phyloP scores from a whole-genome alignment of 2,329 filamentous ascomycete species.

The Ophiostoma perfectum region DNA sequence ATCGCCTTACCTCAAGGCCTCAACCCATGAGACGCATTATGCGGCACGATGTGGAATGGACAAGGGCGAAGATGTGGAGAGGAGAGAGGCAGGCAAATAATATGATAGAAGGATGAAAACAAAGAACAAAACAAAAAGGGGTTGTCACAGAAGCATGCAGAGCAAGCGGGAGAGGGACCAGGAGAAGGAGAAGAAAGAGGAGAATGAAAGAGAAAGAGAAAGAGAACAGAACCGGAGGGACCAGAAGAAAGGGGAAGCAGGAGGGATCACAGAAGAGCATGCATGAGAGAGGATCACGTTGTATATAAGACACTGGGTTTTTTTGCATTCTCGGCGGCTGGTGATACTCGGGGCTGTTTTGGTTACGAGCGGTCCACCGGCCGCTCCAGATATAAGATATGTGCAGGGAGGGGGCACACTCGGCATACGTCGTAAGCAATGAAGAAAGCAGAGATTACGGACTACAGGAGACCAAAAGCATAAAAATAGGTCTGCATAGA shows the following conservation, averaged over 20 bases:
- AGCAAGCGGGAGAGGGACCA: not conserved
- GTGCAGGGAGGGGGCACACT: not conserved
- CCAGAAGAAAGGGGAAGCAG: conserved; percentile 7
- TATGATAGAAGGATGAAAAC: not conserved
- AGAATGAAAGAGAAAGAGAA: not conserved
- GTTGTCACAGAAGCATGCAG: too few species aligned
- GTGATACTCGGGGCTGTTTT: conserved; percentile 25
- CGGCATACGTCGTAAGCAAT: not conserved
- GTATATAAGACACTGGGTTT: conserved; percentile 20
- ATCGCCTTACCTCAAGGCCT: conserved; percentile 20
- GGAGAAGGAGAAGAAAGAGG: not conserved
- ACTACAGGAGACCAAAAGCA: not conserved
- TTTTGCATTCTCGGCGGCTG: conserved; percentile 22
- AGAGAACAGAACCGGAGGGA: conserved; percentile 3
- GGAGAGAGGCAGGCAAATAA: not conserved
- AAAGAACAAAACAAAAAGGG: conserved; percentile 8
- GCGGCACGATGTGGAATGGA: conserved; percentile 19
- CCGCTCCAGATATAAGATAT: not conserved
- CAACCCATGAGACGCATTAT: conserved; percentile 24
- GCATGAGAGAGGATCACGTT: not conserved
- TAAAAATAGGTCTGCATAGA: conserved; percentile 1
- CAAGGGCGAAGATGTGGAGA: conserved; percentile 1
- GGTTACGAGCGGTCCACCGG: conserved; percentile 14
- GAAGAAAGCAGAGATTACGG: not conserved
- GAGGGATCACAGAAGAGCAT: not conserved